These are phyloP conservation scores for Aquilaria sinensis DNA, from an alignment of 345 rosid genomes.

Conservation along the genomic window DNA sequence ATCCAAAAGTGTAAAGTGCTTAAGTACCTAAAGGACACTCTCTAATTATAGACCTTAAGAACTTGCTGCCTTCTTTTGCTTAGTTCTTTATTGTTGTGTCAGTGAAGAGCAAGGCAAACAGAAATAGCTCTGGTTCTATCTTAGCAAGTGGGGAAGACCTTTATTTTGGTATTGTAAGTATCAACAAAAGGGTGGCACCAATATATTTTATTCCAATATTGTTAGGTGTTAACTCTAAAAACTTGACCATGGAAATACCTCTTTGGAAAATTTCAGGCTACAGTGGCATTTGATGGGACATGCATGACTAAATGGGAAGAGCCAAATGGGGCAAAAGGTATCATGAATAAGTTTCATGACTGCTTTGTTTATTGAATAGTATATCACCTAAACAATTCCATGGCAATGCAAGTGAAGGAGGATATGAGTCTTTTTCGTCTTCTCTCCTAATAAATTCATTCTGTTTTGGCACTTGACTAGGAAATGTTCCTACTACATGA, in stretches of 20 bases:
- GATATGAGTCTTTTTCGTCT: too few species aligned
- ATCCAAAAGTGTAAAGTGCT: slow-evolving; percentile 43
- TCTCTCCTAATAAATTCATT: too few species aligned
- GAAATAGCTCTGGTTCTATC: slow-evolving; percentile 84
- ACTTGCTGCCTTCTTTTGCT: slow-evolving; percentile 45
- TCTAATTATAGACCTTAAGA: slow-evolving; percentile 51
- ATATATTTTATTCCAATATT: slow-evolving; percentile 1
- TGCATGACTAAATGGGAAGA: slow-evolving; percentile 88
- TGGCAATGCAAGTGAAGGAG: too few species aligned
- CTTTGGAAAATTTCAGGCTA: slow-evolving; percentile 47
- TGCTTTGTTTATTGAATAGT: background rate
- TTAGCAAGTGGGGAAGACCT: slow-evolving; percentile 90
- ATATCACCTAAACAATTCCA: too few species aligned
- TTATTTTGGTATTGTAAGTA: slow-evolving; percentile 84
- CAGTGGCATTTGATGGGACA: slow-evolving; percentile 90
- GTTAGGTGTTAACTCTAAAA: background rate
- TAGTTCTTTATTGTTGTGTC: slow-evolving; percentile 52
- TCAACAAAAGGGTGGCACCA: background rate
- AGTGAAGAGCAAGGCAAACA: slow-evolving; percentile 54
- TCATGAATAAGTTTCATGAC: background rate
- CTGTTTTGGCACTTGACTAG: too few species aligned
- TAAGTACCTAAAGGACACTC: slow-evolving; percentile 33
- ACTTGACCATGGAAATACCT: slow-evolving; percentile 6
- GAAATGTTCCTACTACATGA: too few species aligned
- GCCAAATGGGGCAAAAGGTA: slow-evolving; percentile 91